A percentile compares a stretch with the other conserved stretches of the same genome.
phyloP scores from a whole-genome alignment of 768 basidiomycete species.

The Leccinellum albellum region DNA sequence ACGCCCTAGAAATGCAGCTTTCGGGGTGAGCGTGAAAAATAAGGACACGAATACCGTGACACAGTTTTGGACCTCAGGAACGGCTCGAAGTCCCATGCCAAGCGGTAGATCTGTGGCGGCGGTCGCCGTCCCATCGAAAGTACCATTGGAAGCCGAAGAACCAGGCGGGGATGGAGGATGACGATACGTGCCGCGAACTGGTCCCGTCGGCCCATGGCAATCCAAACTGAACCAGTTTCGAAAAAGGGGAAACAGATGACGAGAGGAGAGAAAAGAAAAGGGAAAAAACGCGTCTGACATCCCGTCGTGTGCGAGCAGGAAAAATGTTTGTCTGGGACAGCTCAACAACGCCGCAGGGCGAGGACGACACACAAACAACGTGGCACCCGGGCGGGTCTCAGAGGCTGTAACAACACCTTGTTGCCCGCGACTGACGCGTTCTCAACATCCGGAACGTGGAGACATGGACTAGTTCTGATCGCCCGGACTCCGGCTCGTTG shows the following conservation, averaged over 20 bases:
- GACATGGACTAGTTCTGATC: neutral
- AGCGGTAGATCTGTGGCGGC: neutral
- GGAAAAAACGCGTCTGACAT: neutral
- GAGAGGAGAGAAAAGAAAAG: neutral
- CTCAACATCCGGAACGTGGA: slow-evolving; percentile 1
- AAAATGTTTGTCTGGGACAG: neutral
- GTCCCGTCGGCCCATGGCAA: neutral
- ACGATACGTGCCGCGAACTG: slow-evolving; percentile 3
- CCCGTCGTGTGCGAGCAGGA: neutral
- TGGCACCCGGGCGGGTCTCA: slow-evolving; percentile 4
- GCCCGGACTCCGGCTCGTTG: neutral
- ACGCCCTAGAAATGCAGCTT: neutral
- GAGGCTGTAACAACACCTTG: neutral
- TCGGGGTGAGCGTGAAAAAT: neutral
- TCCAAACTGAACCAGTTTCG: slow-evolving; percentile 10
- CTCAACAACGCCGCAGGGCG: neutral
- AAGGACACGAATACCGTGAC: neutral
- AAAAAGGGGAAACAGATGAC: neutral
- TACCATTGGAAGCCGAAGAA: slow-evolving; percentile 22
- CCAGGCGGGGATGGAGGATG: slow-evolving; percentile 7
- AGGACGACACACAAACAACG: slow-evolving; percentile 7
- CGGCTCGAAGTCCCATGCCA: neutral
- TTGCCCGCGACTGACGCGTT: neutral
- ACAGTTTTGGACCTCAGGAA: neutral
- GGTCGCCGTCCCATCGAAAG: slow-evolving; percentile 10